Evolutionary conservation across 108 stramenopile species (phyloP).

Genomic region (Cyclostephanos tholiformis): DNA sequence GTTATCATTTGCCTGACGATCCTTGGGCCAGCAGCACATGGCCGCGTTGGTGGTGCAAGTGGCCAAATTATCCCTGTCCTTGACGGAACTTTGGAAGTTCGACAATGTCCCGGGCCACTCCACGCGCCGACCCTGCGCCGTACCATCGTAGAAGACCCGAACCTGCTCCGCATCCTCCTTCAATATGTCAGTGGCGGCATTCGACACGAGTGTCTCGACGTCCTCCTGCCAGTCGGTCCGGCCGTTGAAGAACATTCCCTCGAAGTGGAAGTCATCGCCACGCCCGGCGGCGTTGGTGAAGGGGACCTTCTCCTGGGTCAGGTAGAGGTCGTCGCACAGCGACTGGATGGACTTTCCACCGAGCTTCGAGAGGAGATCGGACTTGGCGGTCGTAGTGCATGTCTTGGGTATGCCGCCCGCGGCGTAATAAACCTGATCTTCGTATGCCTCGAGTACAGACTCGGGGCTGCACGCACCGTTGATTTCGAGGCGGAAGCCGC

Average conservation of each 20-base stretch:
- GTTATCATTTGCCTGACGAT: conserved; percentile 61
- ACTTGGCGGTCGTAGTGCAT: conserved; percentile 3
- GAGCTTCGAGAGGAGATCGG: conserved; percentile 14
- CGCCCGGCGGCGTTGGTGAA: conserved; percentile 34
- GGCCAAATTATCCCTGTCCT: background rate
- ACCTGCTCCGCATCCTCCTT: conserved; percentile 33
- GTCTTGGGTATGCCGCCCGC: conserved; percentile 9
- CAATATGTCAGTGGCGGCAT: conserved; percentile 22
- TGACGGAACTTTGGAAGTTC: conserved; percentile 26
- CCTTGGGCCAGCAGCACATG: conserved; percentile 62
- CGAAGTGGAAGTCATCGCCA: conserved; percentile 39
- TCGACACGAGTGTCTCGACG: conserved; percentile 28
- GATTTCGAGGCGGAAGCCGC: conserved; percentile 30
- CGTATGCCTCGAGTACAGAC: conserved; percentile 37
- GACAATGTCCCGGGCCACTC: conserved; percentile 29
- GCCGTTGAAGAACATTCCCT: conserved; percentile 44
- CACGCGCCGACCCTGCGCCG: conserved; percentile 4
- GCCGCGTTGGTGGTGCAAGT: conserved; percentile 41
- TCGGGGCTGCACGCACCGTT: conserved; percentile 27
- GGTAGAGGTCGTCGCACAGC: conserved; percentile 23
- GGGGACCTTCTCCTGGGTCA: conserved; percentile 9
- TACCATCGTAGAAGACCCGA: conserved; percentile 31
- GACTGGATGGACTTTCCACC: background rate
- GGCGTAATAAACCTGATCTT: conserved; percentile 27
- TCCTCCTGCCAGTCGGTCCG: conserved; percentile 48